These are phyloP conservation scores for Cadophora gregata DNA, from an alignment of 2,329 filamentous ascomycete species.

Conservation along the genomic window DNA sequence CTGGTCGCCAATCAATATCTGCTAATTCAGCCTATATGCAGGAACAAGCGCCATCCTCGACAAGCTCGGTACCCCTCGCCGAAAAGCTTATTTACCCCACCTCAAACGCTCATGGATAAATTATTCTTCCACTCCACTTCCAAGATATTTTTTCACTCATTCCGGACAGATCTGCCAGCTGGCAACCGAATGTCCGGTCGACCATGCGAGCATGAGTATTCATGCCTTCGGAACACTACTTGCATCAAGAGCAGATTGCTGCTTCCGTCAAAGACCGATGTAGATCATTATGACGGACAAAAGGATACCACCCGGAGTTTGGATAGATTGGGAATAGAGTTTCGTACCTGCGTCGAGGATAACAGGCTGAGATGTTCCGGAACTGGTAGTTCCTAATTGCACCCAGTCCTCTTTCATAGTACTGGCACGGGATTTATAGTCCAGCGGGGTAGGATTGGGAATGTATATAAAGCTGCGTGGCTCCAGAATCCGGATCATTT, in stretches of 20 bases:
- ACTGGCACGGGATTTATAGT: background rate
- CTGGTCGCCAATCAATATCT: background rate
- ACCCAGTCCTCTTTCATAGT: background rate
- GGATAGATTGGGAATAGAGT: conserved; percentile 3
- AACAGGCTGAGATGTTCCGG: conserved; percentile 1
- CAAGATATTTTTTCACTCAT: background rate
- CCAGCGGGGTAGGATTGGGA: background rate
- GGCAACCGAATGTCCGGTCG: background rate
- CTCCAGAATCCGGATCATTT: background rate
- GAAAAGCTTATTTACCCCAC: background rate
- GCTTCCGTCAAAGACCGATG: background rate
- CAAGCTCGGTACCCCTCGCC: background rate
- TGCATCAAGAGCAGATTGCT: background rate
- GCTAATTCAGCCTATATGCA: conserved; percentile 12
- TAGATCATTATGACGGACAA: background rate
- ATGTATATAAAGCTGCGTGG: conserved; percentile 4
- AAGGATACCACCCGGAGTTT: background rate
- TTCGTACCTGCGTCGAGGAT: conserved; percentile 7
- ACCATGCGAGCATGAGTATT: background rate
- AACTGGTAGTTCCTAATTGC: background rate
- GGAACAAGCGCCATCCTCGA: conserved; percentile 1
- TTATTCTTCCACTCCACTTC: conserved; percentile 6
- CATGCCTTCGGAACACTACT: background rate
- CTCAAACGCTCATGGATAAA: background rate
- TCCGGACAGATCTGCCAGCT: background rate